These are phyloP conservation scores for Eucalyptus cloeziana DNA, from an alignment of 345 rosid genomes.

Conservation along the genomic window DNA sequence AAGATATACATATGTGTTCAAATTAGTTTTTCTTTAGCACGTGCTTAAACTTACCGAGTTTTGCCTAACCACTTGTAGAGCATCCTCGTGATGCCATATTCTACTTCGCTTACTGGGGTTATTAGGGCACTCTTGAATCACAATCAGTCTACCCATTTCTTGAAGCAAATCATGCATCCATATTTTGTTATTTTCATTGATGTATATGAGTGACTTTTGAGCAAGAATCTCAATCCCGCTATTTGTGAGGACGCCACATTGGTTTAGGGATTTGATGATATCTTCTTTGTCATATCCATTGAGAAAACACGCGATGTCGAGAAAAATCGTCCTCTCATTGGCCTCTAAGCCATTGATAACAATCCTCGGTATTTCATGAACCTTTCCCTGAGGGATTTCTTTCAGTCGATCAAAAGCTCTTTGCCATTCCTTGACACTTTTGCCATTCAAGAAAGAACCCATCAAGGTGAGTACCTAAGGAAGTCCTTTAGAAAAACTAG, in stretches of 20 bases:
- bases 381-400: background rate
- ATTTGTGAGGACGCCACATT: rapidly evolving
- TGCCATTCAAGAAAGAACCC: background rate
- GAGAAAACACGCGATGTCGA: background rate
- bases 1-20: background rate
- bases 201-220: background rate
- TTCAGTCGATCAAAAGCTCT: background rate
- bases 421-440: background rate
- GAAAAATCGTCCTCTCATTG: background rate
- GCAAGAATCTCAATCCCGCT: background rate
- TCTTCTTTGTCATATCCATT: background rate
- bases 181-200: background rate
- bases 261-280: background rate
- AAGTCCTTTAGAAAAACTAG: background rate
- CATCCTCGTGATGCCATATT: background rate
- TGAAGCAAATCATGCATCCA: background rate
- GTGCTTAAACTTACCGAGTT: background rate
- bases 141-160: background rate
- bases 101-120: background rate
- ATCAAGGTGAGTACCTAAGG: background rate
- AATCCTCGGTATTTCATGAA: background rate
- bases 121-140: background rate
- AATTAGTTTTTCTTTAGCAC: background rate
- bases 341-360: background rate
- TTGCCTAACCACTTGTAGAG: background rate